Base-by-base conservation (phyloP, 2,329 filamentous ascomycete genomes). In the Diaporthe sp. region DNA sequence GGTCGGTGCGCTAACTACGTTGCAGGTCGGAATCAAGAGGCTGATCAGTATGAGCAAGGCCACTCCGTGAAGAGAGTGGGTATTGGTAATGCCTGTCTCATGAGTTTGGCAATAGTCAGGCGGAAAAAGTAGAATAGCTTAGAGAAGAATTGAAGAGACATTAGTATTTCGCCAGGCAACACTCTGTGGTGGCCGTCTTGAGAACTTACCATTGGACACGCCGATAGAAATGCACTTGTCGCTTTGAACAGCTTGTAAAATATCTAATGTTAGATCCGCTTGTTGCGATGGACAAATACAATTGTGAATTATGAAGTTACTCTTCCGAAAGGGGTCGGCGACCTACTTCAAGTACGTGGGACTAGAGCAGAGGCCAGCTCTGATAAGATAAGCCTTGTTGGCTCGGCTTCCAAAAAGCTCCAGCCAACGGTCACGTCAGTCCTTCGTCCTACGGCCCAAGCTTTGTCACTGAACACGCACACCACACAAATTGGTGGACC, bases 21-120 rank as follows among this genome's bases (percentile, higher is more conserved):
- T 76, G 58, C 77, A 94, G 92, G 91, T 94, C 79, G 94, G 94
- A 81, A 90, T 95, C 59, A 95, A 95, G 85, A 89, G 94, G 78
- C 86, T 95, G 81, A 91, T 95, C 80, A 92, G 91, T 83, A 95
- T 95, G 94, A 95, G 93, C 86, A 93, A 92, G 84, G 93, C 91
- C 46, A 95, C 93, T 12, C 91, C 93, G 76, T 92, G 81, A 84
- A 57, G 28, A 25, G 44, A 31, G 42, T 25, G 17, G 25, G 37
- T 28, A 3, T 22, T n/a, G 15, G n/a, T 53, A 39, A 34, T 25
- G 22, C 65, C n/a, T 53, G 22, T 31, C 37, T 34, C 28, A 65
- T 31, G 49, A 57, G 49, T n/a, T 34, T 57, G 49, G 31, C 34
- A 4, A 42, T 53, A 22, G 2, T 69, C 15, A 42, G 65, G 49